These are phyloP conservation scores for Pythium aphanidermatum DNA, from an alignment of 352 stramenopile genomes.

Conservation along the genomic window DNA sequence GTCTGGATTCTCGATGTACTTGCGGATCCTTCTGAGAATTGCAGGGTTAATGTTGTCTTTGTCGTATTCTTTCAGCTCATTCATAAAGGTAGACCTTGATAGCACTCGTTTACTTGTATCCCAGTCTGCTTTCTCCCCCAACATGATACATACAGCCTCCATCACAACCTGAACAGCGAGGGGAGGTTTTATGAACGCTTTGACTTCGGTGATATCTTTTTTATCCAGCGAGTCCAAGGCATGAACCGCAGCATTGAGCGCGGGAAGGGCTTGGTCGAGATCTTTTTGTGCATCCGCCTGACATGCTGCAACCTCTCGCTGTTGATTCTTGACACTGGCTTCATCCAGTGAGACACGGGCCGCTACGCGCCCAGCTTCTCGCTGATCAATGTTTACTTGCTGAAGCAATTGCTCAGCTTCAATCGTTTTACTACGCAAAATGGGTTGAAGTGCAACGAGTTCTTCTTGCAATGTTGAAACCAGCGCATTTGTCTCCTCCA, in stretches of 20 bases:
- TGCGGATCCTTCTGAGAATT: constrained; percentile 69
- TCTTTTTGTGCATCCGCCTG: constrained; percentile 73
- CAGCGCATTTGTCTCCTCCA: constrained; percentile 66
- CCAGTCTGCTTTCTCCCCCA: constrained; percentile 80
- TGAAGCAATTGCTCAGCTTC: constrained; percentile 57
- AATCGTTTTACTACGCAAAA: constrained; percentile 48
- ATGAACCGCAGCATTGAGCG: constrained; percentile 63
- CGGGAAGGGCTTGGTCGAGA: constrained; percentile 64
- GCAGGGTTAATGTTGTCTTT: constrained; percentile 62
- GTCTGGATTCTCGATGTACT: constrained; percentile 81
- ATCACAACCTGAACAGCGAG: constrained; percentile 82
- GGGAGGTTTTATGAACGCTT: constrained; percentile 80
- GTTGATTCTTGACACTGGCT: constrained; percentile 53
- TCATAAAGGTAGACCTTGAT: constrained; percentile 67
- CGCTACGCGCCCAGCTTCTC: constrained; percentile 39
- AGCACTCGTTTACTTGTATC: constrained; percentile 79
- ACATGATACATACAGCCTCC: constrained; percentile 86
- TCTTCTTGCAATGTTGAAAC: constrained; percentile 66
- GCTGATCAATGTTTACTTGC: constrained; percentile 59
- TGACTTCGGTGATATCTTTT: constrained; percentile 85
- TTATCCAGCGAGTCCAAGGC: constrained; percentile 80
- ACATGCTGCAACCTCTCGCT: constrained; percentile 48
- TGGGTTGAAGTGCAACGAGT: constrained; percentile 78
- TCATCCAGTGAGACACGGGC: constrained; percentile 53
- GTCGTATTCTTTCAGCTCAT: constrained; percentile 82